Percentiles rank a stretch among this genome's conserved stretches.
Evolutionary conservation across 495 filamentous ascomycete genomes (phyloP).

Genomic region (Geopyxis carbonaria): DNA sequence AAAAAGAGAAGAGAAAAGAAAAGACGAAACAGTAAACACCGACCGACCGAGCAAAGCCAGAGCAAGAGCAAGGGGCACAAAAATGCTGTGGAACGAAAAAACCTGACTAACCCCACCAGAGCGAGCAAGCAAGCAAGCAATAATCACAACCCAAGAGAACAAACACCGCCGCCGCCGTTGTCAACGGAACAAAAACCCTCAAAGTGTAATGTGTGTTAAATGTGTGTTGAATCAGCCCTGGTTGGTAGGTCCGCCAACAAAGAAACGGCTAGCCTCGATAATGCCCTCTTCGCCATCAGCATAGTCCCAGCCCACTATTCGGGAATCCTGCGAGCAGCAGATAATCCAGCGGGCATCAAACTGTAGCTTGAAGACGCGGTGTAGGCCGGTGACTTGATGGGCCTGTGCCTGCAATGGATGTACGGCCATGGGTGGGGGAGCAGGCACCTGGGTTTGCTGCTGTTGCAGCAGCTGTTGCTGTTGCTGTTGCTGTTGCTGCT

Average conservation of each 20-base stretch:
- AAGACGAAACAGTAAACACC: too few relatives aligned
- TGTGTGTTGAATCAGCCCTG: too few relatives aligned
- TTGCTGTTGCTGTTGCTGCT: slow-evolving; percentile 4
- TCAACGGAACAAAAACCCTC: too few relatives aligned
- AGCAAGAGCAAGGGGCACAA: too few relatives aligned
- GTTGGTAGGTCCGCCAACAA: slow-evolving; percentile 29
- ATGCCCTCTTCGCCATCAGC: slow-evolving; percentile 75
- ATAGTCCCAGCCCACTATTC: slow-evolving; percentile 97
- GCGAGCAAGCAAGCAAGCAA: too few relatives aligned
- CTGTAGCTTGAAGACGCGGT: slow-evolving; percentile 87
- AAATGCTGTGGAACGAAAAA: too few relatives aligned
- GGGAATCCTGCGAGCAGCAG: slow-evolving; percentile 75
- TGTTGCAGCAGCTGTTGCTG: slow-evolving; percentile 19
- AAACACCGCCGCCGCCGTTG: too few relatives aligned
- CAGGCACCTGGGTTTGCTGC: slow-evolving; percentile 1
- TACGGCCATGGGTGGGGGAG: slow-evolving; percentile 1
- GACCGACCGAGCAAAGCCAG: too few relatives aligned
- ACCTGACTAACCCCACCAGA: too few relatives aligned
- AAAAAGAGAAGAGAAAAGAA: too few relatives aligned
- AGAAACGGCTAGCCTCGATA: slow-evolving; percentile 65
- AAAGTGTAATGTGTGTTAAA: too few relatives aligned
- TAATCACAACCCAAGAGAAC: too few relatives aligned
- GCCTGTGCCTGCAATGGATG: slow-evolving; percentile 25
- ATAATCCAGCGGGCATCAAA: slow-evolving; percentile 90
- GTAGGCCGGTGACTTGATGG: slow-evolving; percentile 28